phyloP scores from a whole-genome alignment of 441 rosid genomes.

The Gossypium davidsonii region DNA sequence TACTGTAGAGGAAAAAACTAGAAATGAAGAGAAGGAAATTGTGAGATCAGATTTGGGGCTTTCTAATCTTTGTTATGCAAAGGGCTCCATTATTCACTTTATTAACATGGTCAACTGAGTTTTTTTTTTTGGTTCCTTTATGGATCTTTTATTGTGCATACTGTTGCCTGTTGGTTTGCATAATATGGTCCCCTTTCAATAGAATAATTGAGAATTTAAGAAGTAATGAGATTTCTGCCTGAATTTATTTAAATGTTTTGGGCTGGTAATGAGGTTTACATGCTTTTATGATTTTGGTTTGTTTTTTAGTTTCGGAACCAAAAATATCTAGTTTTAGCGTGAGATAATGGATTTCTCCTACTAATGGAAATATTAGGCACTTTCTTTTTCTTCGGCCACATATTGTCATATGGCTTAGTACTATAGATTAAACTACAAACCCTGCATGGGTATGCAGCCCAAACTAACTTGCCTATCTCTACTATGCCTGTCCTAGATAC shows the following conservation, averaged over 20 bases:
- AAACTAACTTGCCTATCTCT: background rate
- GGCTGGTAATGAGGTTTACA: background rate
- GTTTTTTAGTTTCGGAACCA: background rate
- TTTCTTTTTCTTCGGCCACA: background rate
- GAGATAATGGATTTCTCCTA: background rate
- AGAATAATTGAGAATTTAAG: background rate
- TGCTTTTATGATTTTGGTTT: background rate
- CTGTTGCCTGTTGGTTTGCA: background rate
- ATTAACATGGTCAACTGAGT: background rate
- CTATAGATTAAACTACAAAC: background rate
- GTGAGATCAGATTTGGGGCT: background rate
- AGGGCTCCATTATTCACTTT: background rate
- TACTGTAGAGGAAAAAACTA: background rate
- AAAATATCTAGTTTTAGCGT: background rate
- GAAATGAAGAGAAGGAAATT: background rate
- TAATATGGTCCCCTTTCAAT: background rate
- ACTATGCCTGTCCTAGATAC: conserved; percentile 40
- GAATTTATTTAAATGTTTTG: background rate
- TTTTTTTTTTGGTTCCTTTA: background rate
- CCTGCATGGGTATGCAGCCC: background rate
- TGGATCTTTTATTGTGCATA: background rate
- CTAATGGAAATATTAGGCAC: background rate
- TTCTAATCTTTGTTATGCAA: background rate
- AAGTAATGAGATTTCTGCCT: background rate
- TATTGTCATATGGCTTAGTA: background rate